Percentiles rank a stretch among this genome's conserved stretches.
Conservation (phyloP, 495 filamentous ascomycete genomes). For the Evernia prunastri region DNA sequence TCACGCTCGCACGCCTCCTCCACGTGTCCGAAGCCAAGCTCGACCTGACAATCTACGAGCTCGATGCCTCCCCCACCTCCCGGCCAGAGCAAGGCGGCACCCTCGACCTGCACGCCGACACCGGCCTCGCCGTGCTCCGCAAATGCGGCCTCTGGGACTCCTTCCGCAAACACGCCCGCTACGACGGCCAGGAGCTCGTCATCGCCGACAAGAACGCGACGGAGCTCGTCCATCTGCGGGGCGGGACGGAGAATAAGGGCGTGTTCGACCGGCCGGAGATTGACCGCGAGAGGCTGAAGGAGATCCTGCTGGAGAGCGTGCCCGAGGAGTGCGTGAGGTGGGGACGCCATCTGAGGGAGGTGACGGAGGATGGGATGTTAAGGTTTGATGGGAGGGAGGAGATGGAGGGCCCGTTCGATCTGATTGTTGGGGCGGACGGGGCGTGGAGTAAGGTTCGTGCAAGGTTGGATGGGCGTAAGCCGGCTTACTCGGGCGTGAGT, state of each 20-base stretch:
- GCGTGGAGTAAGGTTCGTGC: slow-evolving; percentile 39
- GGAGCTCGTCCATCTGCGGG: slow-evolving; percentile 17
- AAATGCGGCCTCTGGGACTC: slow-evolving; percentile 41
- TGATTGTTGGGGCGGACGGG: slow-evolving; percentile 44
- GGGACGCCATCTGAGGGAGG: slow-evolving; percentile 24
- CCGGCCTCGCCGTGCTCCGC: slow-evolving; percentile 46
- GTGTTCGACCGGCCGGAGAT: slow-evolving; percentile 32
- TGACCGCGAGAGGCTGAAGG: slow-evolving; percentile 27
- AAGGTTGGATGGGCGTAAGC: slow-evolving; percentile 40
- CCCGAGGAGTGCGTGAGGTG: slow-evolving; percentile 28
- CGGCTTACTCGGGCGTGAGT: slow-evolving; percentile 43
- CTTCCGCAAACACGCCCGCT: slow-evolving; percentile 36
- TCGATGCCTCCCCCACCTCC: slow-evolving; percentile 37
- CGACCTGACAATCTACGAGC: slow-evolving; percentile 43
- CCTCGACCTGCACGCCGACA: slow-evolving; percentile 47
- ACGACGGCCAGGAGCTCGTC: slow-evolving; percentile 13
- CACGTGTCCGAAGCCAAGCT: slow-evolving; percentile 35
- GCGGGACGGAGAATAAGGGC: slow-evolving; percentile 27
- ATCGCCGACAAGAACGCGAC: slow-evolving; percentile 28
- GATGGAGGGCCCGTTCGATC: slow-evolving; percentile 29
- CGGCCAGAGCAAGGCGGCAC: slow-evolving; percentile 47
- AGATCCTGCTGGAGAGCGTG: slow-evolving; percentile 30
- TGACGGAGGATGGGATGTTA: slow-evolving; percentile 22
- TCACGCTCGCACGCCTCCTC: slow-evolving; percentile 49
- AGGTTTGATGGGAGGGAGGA: too few relatives aligned